phyloP scores from a whole-genome alignment of 148 eudicot species.

The Rhododendron ovatum region DNA sequence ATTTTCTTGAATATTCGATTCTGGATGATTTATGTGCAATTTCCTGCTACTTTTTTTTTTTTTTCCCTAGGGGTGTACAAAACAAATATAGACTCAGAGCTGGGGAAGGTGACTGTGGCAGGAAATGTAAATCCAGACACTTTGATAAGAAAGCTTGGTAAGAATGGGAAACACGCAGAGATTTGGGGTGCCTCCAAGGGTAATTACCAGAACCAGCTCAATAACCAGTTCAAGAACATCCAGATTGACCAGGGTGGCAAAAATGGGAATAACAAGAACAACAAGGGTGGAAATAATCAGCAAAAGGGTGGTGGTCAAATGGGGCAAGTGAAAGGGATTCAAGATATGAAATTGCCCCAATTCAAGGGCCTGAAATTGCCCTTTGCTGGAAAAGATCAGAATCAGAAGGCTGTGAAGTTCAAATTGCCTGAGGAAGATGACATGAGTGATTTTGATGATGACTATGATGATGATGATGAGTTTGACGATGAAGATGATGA shows the following conservation, averaged over 20 bases:
- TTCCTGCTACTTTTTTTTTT: background rate
- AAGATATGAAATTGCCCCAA: constrained; percentile 43
- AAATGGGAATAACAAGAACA: constrained; percentile 24
- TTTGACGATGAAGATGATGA: constrained; percentile 40
- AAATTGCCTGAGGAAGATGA: constrained; percentile 36
- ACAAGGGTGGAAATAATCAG: constrained; percentile 26
- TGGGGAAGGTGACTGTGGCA: constrained; percentile 47
- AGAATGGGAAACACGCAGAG: constrained; percentile 50
- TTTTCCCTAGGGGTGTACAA: constrained; percentile 39
- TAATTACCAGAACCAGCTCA: constrained; percentile 20
- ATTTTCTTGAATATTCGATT: background rate
- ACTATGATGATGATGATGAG: constrained; percentile 15
- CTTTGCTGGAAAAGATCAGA: constrained; percentile 16
- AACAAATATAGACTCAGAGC: constrained; percentile 42
- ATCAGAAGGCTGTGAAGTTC: constrained; percentile 38
- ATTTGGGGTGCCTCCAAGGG: constrained; percentile 42
- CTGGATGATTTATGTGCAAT: background rate
- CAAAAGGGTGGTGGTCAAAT: constrained; percentile 27
- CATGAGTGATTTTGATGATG: constrained; percentile 24
- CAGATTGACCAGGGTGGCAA: constrained; percentile 34
- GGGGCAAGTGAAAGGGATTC: constrained; percentile 36
- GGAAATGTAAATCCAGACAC: constrained; percentile 41
- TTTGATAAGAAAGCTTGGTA: constrained; percentile 46
- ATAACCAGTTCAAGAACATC: constrained; percentile 37
- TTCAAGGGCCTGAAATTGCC: constrained; percentile 35